A percentile compares a stretch with the other conserved stretches of the same genome.
phyloP scores from a whole-genome alignment of 116 monocot genomes.

The Iris pallida region DNA sequence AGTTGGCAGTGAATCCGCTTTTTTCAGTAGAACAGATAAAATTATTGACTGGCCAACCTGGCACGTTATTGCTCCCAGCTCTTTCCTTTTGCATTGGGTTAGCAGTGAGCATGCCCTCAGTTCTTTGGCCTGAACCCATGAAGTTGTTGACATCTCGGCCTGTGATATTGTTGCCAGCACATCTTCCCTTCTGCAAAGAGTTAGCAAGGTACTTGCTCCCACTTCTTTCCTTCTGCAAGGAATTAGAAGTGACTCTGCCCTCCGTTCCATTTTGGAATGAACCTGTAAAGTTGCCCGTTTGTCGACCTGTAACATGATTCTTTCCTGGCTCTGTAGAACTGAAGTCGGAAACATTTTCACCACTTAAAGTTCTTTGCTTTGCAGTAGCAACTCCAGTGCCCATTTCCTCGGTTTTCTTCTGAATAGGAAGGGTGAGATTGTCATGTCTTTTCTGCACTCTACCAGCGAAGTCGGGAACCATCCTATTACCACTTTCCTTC shows the following conservation, averaged over 20 bases:
- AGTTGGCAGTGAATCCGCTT: no score
- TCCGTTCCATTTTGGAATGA: slow-evolving; percentile 16
- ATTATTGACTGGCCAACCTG: no score
- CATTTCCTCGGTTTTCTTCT: not conserved
- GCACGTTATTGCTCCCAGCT: no score
- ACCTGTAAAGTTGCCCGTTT: slow-evolving; percentile 1
- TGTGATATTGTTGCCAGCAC: no score
- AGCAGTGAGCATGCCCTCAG: no score
- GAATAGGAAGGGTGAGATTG: not conserved
- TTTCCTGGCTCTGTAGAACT: slow-evolving; percentile 1
- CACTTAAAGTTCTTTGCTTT: slow-evolving; percentile 1
- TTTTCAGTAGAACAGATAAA: no score
- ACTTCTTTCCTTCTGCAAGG: slow-evolving; percentile 18
- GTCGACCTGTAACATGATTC: slow-evolving; percentile 6
- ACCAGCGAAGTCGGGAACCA: not conserved
- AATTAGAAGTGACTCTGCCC: not conserved
- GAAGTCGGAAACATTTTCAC: not conserved
- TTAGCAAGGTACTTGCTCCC: no score
- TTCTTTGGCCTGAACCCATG: no score
- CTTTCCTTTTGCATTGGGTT: no score
- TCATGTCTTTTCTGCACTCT: slow-evolving; percentile 7
- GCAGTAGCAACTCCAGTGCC: no score
- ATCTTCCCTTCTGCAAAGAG: no score
- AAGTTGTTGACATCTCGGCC: no score
- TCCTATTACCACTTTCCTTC: slow-evolving; percentile 8